A percentile compares a stretch with the other conserved stretches of the same genome.
phyloP scores from a whole-genome alignment of 805 yeast genomes.

The Tetrapisispora namnaoensis region DNA sequence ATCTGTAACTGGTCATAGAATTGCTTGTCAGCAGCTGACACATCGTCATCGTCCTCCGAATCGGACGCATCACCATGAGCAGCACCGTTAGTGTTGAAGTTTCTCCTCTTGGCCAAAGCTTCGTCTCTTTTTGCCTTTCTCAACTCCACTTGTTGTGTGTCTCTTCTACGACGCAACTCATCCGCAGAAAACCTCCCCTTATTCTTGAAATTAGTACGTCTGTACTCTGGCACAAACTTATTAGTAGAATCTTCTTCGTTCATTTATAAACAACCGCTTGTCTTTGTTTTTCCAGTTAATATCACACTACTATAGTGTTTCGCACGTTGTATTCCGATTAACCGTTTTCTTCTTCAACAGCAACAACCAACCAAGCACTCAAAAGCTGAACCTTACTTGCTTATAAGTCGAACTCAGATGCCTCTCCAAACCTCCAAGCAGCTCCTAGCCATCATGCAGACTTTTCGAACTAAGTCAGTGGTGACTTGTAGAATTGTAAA shows the following conservation, averaged over 20 bases:
- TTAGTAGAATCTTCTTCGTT: conserved; percentile 52
- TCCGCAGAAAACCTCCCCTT: conserved; percentile 89
- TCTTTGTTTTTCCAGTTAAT: too few relatives aligned
- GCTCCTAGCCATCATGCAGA: too few relatives aligned
- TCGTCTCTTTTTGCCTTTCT: conserved; percentile 96
- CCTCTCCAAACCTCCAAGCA: too few relatives aligned
- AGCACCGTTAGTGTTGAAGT: conserved; percentile 40
- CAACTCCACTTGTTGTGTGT: conserved; percentile 91
- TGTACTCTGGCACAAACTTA: conserved; percentile 92
- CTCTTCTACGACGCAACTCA: conserved; percentile 95
- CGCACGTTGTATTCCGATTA: too few relatives aligned
- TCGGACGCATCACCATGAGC: conserved; percentile 45
- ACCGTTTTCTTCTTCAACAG: too few relatives aligned
- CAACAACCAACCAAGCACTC: too few relatives aligned
- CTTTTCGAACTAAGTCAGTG: too few relatives aligned
- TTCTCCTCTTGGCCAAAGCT: conserved; percentile 86
- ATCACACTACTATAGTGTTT: too few relatives aligned
- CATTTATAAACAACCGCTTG: conserved; percentile 43
- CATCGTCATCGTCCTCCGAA: conserved; percentile 42
- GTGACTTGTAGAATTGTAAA: too few relatives aligned
- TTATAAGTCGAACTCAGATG: too few relatives aligned
- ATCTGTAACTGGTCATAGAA: conserved; percentile 43
- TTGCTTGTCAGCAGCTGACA: conserved; percentile 30
- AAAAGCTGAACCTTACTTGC: too few relatives aligned
- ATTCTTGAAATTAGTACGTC: conserved; percentile 93